A percentile compares a stretch with the other conserved stretches of the same genome.
These are phyloP conservation scores for Phytopythium aichiense DNA, from an alignment of 352 stramenopile genomes.

Conservation along the genomic window DNA sequence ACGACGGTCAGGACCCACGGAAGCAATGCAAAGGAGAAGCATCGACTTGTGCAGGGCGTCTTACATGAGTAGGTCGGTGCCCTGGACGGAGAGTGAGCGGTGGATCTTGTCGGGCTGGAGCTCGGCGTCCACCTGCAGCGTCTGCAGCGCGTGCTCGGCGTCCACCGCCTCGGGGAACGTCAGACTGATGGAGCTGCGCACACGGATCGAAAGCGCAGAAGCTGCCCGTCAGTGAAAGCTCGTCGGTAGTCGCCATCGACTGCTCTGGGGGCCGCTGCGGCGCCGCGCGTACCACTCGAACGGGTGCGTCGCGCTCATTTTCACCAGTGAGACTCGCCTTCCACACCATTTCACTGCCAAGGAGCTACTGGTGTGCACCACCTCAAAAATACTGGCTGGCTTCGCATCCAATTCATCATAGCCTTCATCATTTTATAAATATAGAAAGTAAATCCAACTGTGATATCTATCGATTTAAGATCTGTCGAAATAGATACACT, in stretches of 20 bases:
- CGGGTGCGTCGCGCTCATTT: conserved; percentile 44
- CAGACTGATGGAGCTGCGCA: conserved; percentile 50
- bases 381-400: too few species aligned
- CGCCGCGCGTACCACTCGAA: conserved; percentile 67
- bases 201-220: not conserved
- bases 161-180: conserved; percentile 63
- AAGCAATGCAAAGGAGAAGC: conserved; percentile 6
- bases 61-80: conserved; percentile 64
- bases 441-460: too few species aligned
- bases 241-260: not conserved
- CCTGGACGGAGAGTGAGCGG: conserved; percentile 59
- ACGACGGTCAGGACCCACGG: conserved; percentile 8
- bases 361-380: too few species aligned
- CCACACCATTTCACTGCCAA: too few species aligned
- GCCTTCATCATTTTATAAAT: too few species aligned
- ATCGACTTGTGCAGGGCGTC: conserved; percentile 7
- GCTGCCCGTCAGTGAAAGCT: not conserved
- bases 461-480: too few species aligned
- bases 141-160: conserved; percentile 67
- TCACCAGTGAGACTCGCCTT: too few species aligned
- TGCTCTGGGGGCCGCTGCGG: not conserved
- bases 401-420: too few species aligned
- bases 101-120: conserved; percentile 86
- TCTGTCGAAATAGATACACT: too few species aligned
- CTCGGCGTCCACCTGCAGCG: conserved; percentile 84